These are phyloP conservation scores for Coffea eugenioides DNA, from an alignment of 257 asterid species.

Conservation along the genomic window DNA sequence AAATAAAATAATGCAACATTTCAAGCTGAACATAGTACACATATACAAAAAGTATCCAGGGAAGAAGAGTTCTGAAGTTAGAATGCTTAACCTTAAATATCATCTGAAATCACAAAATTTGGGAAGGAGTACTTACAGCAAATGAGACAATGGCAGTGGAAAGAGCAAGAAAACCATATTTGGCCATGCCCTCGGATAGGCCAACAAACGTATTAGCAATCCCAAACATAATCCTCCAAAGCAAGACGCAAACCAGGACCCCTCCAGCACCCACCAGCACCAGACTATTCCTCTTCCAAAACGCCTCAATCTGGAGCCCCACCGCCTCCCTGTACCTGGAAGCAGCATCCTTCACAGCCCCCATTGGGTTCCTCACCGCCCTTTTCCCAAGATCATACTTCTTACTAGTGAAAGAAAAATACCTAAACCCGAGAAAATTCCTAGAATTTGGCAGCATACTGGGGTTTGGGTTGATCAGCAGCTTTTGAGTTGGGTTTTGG, in stretches of 20 bases:
- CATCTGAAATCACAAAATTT: not conserved
- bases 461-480: slow-evolving; percentile 26
- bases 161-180: slow-evolving; percentile 93
- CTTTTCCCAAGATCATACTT: slow-evolving; percentile 35
- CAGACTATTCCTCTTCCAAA: slow-evolving; percentile 82
- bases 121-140: slow-evolving; percentile 61
- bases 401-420: slow-evolving; percentile 33
- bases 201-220: slow-evolving; percentile 73
- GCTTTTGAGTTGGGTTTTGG: slow-evolving; percentile 26
- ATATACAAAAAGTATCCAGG: not conserved
- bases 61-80: not conserved
- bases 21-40: not conserved
- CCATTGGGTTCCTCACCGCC: slow-evolving; percentile 41
- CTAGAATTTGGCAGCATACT: slow-evolving; percentile 20
- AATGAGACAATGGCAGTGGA: slow-evolving; percentile 83
- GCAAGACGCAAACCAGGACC: slow-evolving; percentile 67
- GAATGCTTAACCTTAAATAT: not conserved
- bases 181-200: slow-evolving; percentile 93
- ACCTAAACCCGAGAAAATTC: slow-evolving; percentile 49
- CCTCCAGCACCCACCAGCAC: slow-evolving; percentile 73
- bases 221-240: slow-evolving; percentile 88
- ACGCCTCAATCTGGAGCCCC: slow-evolving; percentile 79
- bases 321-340: slow-evolving; percentile 65
- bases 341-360: slow-evolving; percentile 38
- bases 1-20: not conserved